Percentiles rank a stretch among this genome's conserved stretches.
Conservation (phyloP, 371 early-diverging fungal genomes). For the Syncephalastrum sp. region DNA sequence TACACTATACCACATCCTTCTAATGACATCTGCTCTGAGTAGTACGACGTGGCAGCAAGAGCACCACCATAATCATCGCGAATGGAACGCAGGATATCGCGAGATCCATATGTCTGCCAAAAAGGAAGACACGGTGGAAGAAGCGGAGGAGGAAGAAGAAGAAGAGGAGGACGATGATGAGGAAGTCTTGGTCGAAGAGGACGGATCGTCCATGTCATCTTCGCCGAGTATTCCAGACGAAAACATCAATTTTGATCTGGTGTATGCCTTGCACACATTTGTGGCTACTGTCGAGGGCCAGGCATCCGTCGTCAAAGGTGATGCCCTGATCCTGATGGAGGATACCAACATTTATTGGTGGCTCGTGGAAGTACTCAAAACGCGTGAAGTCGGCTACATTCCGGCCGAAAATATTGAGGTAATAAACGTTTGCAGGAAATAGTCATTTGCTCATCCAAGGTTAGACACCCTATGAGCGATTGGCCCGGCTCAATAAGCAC, state of each 20-base stretch:
- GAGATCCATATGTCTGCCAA: conserved; percentile 9
- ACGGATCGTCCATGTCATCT: conserved; percentile 50
- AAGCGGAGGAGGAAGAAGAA: conserved; percentile 29
- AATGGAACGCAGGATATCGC: conserved; percentile 11
- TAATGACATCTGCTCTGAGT: conserved; percentile 12
- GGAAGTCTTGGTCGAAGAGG: conserved; percentile 41
- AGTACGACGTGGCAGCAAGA: conserved; percentile 7
- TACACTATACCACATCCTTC: neutral
- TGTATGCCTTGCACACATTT: conserved; percentile 95
- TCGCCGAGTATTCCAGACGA: conserved; percentile 69
- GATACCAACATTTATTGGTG: conserved; percentile 98
- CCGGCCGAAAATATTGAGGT: conserved; percentile 96
- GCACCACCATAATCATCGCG: conserved; percentile 7
- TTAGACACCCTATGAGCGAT: conserved; percentile 84
- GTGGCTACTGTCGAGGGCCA: conserved; percentile 94
- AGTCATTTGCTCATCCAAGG: conserved; percentile 2
- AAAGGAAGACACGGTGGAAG: conserved; percentile 6
- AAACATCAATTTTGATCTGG: conserved; percentile 72
- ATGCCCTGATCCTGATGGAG: conserved; percentile 86
- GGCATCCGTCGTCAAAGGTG: conserved; percentile 86
- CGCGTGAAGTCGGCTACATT: conserved; percentile 90
- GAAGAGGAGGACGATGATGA: conserved; percentile 52
- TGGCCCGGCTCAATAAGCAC: conserved; percentile 87
- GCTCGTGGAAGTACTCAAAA: conserved; percentile 88
- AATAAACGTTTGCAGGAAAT: conserved; percentile 4